Conservation (phyloP, 352 stramenopile genomes). For the Phytophthora hybrid region DNA sequence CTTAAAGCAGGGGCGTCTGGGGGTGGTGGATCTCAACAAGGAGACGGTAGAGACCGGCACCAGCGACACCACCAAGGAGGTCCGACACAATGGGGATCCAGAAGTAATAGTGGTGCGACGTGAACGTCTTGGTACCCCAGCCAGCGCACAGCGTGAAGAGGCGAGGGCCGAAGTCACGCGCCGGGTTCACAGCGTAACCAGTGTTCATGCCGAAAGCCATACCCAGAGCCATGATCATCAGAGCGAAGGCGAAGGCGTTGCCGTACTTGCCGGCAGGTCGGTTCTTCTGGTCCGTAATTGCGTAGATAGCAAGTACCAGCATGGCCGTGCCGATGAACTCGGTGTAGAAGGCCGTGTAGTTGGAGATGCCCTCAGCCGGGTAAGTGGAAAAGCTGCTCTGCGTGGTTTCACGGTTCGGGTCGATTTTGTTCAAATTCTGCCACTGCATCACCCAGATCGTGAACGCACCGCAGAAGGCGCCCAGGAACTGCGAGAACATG, state of each 20-base stretch:
- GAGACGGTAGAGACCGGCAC: background rate
- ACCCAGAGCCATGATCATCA: conserved; percentile 59
- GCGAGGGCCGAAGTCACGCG: conserved; percentile 48
- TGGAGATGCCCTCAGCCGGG: conserved; percentile 47
- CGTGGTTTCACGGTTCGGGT: conserved; percentile 50
- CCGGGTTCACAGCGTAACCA: conserved; percentile 54
- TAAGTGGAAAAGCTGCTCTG: conserved; percentile 55
- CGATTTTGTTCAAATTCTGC: conserved; percentile 48
- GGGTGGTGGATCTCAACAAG: background rate
- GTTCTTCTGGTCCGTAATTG: conserved; percentile 60
- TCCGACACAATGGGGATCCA: conserved; percentile 1
- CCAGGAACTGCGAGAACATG: conserved; percentile 50
- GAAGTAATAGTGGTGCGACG: background rate
- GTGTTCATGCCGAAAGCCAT: conserved; percentile 47
- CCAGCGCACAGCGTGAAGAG: conserved; percentile 35
- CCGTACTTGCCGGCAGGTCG: conserved; percentile 30
- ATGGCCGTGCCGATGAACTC: conserved; percentile 65
- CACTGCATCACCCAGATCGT: conserved; percentile 59
- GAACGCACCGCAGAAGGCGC: conserved; percentile 46
- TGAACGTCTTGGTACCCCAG: conserved; percentile 4
- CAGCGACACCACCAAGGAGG: background rate
- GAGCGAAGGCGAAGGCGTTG: conserved; percentile 43
- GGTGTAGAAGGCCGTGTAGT: conserved; percentile 59
- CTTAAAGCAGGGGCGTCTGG: background rate
- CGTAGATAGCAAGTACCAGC: conserved; percentile 56